Evolutionary conservation across 768 basidiomycete genomes (phyloP), one percentile per base, ranked within the genome.

Genomic region (Ramaria sp.): DNA sequence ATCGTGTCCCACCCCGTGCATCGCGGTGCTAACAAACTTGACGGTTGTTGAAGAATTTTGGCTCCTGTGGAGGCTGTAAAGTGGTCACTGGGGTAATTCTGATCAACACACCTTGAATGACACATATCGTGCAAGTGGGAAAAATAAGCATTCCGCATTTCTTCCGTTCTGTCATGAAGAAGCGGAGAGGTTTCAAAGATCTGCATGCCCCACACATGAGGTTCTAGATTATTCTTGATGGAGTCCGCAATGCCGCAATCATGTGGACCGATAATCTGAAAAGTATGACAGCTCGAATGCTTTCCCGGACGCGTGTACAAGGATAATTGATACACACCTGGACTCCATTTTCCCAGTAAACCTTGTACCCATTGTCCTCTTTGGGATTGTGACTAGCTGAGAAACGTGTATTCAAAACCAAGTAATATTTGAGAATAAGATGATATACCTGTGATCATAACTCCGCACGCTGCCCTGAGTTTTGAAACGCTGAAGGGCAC

Each of bases 281-380:
- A 58, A 27, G 7, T 43, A 5, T 47, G 59, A 48, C 50, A 60
- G 22, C 53, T 54, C 55, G 61, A 59, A 22, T 54, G 5, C 41
- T 16, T 20, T 3, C 20, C 18, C 9, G 24, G 52, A 34, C 32
- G 8, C 32, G 32, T 13, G 13, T 13, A 34, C 52, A 51, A 36
- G 37, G 36, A 27, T 43, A 34, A 3, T 12, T 52, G 45, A 22
- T 16, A 32, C 63, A 36, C 56, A 88, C 88, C 71, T 91, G 88
- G 0, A 90, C 84, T 0, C 78, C 87, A 61, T 91, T 91, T 65
- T 88, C 85, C 88, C 88, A 91, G 61, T 91, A 91, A 18, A 90
- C 88, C 69, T 93, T 94, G 69, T 85, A 92, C 2, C 90, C 90
- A 64, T 94, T 94, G 62, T 93, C 90, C 63, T 85, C 86, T 78